Evolutionary conservation across 345 rosid species (phyloP).

Genomic region (Passiflora organensis): DNA sequence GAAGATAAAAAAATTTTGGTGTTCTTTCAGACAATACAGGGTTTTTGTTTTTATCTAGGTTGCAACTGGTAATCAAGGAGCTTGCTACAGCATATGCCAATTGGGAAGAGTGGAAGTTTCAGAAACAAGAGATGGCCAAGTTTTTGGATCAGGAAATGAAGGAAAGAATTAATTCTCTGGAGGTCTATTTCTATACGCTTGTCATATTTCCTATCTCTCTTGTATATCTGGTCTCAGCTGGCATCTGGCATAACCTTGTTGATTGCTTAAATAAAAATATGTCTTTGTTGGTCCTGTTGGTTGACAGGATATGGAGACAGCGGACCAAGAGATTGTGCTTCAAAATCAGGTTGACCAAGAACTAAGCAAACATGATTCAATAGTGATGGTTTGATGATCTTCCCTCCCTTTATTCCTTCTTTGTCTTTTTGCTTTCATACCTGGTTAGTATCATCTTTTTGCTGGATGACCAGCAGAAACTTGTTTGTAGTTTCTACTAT

Average conservation of each 20-base stretch:
- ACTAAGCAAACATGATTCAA: conserved; percentile 5
- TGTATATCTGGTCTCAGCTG: neutral
- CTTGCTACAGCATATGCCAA: conserved; percentile 63
- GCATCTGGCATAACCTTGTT: conserved; percentile 1
- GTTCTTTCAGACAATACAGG: conserved; percentile 8
- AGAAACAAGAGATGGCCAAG: conserved; percentile 40
- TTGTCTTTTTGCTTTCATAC: neutral
- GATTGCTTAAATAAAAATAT: neutral
- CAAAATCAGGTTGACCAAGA: conserved; percentile 23
- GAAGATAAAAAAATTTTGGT: conserved; percentile 1
- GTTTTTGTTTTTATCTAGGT: conserved; percentile 46
- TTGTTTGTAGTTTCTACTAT: neutral
- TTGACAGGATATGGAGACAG: conserved; percentile 37
- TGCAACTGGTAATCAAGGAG: conserved; percentile 54
- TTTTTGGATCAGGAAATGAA: conserved; percentile 60
- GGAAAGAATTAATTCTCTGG: conserved; percentile 34
- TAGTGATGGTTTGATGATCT: conserved; percentile 14
- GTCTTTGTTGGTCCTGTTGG: neutral
- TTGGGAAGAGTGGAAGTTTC: conserved; percentile 54
- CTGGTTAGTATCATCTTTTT: neutral
- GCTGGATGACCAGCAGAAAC: neutral
- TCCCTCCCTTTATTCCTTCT: neutral
- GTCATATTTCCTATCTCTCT: conserved; percentile 1
- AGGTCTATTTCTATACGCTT: conserved; percentile 39
- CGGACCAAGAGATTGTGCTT: conserved; percentile 20